Evolutionary conservation across 192 early-diverging fungal species (phyloP).

Genomic region (Hyaloraphidium curvatum): DNA sequence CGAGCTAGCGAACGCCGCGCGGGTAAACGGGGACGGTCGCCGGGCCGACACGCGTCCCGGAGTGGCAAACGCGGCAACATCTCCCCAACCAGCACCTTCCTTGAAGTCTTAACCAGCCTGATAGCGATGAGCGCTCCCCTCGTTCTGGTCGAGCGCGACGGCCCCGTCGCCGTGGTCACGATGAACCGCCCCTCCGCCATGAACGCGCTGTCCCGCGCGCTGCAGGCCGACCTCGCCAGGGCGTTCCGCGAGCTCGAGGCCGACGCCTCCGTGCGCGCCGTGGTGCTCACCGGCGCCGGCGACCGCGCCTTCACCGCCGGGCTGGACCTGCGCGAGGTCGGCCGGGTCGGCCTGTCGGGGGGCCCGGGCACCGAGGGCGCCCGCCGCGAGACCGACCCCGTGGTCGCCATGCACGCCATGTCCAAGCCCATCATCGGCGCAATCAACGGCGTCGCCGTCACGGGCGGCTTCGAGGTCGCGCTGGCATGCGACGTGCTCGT

Average conservation of each 20-base stretch:
- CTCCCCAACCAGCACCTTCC: too few species aligned
- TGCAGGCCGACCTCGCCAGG: not conserved
- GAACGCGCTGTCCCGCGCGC: not conserved
- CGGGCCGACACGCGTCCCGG: too few species aligned
- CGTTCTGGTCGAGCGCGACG: not conserved
- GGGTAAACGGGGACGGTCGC: too few species aligned
- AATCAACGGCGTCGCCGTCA: not conserved
- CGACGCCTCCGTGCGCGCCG: not conserved
- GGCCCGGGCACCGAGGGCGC: not conserved
- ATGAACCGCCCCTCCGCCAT: not conserved
- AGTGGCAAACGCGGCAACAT: too few species aligned
- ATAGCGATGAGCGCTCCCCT: too few species aligned
- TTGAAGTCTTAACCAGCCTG: too few species aligned
- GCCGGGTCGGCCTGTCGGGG: not conserved
- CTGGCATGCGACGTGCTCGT: not conserved
- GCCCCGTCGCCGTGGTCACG: not conserved
- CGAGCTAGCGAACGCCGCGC: too few species aligned
- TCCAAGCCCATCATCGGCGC: not conserved
- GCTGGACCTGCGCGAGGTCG: not conserved
- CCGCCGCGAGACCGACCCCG: not conserved
- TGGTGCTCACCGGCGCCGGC: not conserved
- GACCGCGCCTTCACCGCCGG: not conserved
- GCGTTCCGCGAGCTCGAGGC: not conserved
- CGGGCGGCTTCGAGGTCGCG: not conserved
- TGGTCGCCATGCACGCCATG: not conserved